Evolutionary conservation across 768 basidiomycete genomes (phyloP).

Genomic region (Myochromella boudieri): DNA sequence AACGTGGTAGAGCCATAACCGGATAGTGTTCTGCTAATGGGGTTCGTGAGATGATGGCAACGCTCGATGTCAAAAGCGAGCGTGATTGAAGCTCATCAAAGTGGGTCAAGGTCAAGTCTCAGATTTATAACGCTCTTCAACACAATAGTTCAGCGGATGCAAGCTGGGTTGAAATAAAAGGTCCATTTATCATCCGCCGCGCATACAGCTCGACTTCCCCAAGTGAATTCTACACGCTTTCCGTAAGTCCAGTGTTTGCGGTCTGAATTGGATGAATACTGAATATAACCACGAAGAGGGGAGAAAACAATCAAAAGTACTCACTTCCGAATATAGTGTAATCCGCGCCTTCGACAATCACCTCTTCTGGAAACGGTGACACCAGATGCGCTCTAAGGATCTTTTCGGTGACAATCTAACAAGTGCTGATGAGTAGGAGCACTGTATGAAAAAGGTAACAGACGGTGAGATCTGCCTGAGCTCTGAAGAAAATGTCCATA

Average conservation of each 20-base stretch:
- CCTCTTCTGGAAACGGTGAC: conserved; percentile 23
- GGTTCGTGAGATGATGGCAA: too few relatives aligned
- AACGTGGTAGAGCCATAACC: not conserved
- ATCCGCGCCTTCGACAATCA: conserved; percentile 29
- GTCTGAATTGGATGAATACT: conserved; percentile 12
- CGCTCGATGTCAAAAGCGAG: too few relatives aligned
- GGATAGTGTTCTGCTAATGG: not conserved
- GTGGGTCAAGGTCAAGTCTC: too few relatives aligned
- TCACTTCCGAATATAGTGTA: conserved; percentile 31
- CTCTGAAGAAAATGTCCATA: conserved; percentile 25
- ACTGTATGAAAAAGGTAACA: conserved; percentile 2
- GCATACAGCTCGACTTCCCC: conserved; percentile 25
- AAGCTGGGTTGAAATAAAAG: conserved; percentile 24
- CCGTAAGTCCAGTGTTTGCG: conserved; percentile 32
- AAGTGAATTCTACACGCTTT: conserved; percentile 24
- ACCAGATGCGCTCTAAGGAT: conserved; percentile 30
- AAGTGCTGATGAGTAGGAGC: not conserved
- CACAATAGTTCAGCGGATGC: not conserved
- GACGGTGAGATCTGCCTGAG: conserved; percentile 37
- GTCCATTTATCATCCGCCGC: conserved; percentile 33
- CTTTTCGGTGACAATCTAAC: conserved; percentile 34
- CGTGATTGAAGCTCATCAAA: too few relatives aligned
- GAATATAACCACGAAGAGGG: not conserved
- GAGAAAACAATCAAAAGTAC: conserved; percentile 4
- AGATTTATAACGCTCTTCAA: too few relatives aligned